Evolutionary conservation across 805 yeast genomes (phyloP), one percentile per base, ranked within the genome.

Genomic region (Saccharomycopsis guyanensis): DNA sequence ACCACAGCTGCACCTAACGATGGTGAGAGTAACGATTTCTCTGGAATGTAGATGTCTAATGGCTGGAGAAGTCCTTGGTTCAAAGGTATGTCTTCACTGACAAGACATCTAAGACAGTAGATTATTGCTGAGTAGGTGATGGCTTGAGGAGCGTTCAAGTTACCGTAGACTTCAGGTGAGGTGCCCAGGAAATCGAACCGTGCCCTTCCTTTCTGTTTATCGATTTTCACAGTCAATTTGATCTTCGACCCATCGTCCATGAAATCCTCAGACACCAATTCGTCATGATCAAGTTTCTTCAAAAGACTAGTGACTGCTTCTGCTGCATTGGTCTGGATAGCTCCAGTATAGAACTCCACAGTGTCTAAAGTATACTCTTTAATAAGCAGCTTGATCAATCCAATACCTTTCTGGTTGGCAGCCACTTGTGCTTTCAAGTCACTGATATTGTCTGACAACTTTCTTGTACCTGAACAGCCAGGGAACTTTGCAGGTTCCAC

Each of bases 61-160:
- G 97, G 96, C 43, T 74, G 68, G 54, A 91, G 69, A 61, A 96
- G 91, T 6, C 98, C 97, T 60, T 88, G 95, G 60, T 91, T 91
- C 58, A 91, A 70, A 0, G 98, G 98, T 47, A 91, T 88, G 53
- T 85, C 88, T 52, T 81, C 86, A 51, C 83, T 79, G 31, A 91
- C 89, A 58, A 91, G 69, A 47, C 94, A 82, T 51, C 98, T 68
- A 57, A 91, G 65, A 50, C 91, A 88, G 63, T 91, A 91, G 37
- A 91, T 72, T 47, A 91, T 80, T 1, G 97, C 96, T 23, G 95
- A 84, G 58, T 78, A 78, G 2, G 95, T 82, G 53, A 93, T 86
- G 0, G 97, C 94, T 53, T 72, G 77, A 0, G 98, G 97, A 0
- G 97, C 96, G 62, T 93, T 91, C 63, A 86, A 71, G 61, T 91